Evolutionary conservation across 192 early-diverging fungal species (phyloP), one percentile per base, ranked within the genome.

Genomic region (Dimargaris xerosporica): DNA sequence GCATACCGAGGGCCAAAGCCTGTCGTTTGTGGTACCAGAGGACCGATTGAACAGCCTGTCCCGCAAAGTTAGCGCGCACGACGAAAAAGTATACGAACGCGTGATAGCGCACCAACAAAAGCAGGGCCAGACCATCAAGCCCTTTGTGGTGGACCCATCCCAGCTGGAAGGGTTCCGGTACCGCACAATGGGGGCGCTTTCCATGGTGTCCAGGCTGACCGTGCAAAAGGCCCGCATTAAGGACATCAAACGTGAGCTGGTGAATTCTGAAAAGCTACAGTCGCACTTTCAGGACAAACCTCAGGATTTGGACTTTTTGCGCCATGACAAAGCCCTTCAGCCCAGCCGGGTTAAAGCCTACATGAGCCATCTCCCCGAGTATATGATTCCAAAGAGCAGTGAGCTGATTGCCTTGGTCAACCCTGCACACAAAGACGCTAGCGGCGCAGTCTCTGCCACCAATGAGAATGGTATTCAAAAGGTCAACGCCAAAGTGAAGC

Each of bases 241-340:
- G 69, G 96, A 99, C 71, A 69, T 99, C 63, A 92, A 91, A 72
- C 77, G 81, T 39, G 96, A 99, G 75, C 94, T 96, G 59, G 64
- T 99, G 54, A 94, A 91, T 69, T 93, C 91, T 19, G 91, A 96
- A 68, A 95, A 91, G 71, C 81, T 99, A 53, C 91, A 91, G 77
- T 77, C 91, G 1, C 91, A 99, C 75, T 99, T 99, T 73, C 93
- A 95, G 71, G 91, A 94, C 68, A 93, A 93, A 62, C 94, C 96
- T 34, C 81, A 82, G 34, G 96, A 99, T 75, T 68, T 96, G 51
- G 85, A 89, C 39, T 90, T 88, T 41, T 68, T 99, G 62, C 86
- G 90, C 11, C 94, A 95, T 72, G 96, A 99, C 71, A 82, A 84
- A 67, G 82, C 86, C 6, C 70, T 96, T 17, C 91, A 93, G 47